Conservation (phyloP, 164 flowering plant genomes). For the Annona squamosa region DNA sequence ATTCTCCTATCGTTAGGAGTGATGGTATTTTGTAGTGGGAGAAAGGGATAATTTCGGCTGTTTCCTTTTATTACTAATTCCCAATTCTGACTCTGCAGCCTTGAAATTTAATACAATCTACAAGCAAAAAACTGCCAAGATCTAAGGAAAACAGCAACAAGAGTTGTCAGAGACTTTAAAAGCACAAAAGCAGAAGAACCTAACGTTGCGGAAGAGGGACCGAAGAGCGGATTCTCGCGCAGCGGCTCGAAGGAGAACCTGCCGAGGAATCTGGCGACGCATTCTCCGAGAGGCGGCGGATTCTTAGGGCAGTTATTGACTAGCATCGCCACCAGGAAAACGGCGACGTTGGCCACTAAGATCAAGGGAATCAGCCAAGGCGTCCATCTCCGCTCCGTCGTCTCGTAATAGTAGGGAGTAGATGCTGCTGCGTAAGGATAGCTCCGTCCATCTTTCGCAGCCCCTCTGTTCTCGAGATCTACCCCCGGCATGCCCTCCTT, state of each 20-base stretch:
- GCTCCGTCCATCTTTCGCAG: slow-evolving; percentile 23
- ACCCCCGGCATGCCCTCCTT: slow-evolving; percentile 16
- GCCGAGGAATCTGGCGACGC: slow-evolving; percentile 62
- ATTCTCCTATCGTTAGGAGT: no score
- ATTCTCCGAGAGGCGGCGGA: slow-evolving; percentile 19
- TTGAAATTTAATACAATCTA: no score
- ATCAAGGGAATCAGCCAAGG: slow-evolving; percentile 76
- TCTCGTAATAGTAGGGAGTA: slow-evolving; percentile 7
- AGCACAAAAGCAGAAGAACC: neutral
- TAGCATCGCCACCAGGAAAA: slow-evolving; percentile 60
- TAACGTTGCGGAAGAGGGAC: slow-evolving; percentile 78
- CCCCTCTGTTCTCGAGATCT: slow-evolving; percentile 45
- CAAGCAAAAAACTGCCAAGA: neutral
- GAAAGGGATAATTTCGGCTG: no score
- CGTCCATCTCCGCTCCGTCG: slow-evolving; percentile 45
- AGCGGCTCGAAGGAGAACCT: slow-evolving; percentile 75
- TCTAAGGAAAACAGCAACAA: neutral
- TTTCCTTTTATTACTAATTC: no score
- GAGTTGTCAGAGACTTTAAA: neutral
- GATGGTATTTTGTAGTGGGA: no score
- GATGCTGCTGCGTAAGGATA: slow-evolving; percentile 4
- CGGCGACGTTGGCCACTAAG: slow-evolving; percentile 52
- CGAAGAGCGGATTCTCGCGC: slow-evolving; percentile 67
- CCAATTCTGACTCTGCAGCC: no score
- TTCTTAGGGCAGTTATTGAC: slow-evolving; percentile 67